Evolutionary conservation across 371 early-diverging fungal genomes (phyloP), one percentile per base, ranked within the genome.

Genomic region (Mortierella sp.): DNA sequence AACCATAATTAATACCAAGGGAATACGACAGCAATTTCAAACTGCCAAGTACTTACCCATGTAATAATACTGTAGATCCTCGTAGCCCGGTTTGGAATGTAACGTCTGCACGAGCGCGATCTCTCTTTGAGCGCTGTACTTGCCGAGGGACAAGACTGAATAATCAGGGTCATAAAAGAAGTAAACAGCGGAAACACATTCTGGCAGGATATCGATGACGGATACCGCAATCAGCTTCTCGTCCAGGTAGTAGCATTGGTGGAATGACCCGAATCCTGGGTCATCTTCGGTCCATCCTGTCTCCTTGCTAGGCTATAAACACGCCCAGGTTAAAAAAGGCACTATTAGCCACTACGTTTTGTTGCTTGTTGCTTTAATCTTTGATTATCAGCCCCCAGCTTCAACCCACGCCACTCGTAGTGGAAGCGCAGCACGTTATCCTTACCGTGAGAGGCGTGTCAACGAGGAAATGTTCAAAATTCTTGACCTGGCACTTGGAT

Each of bases 171-270:
- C 96, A 80, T 98, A 98, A 65, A 95, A 84, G 59, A 96, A 92
- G 70, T 98, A 98, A 19, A 98, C 97, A 0, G 95, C 91, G 0
- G 97, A 96, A 1, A 97, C 86, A 65, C 95, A 96, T 12, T 67
- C 53, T 0, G 97, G 98, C 30, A 97, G 82, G 14, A 97, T 88
- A 75, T 98, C 98, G 48, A 98, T 70, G 0, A 98, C 96, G 4
- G 91, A 93, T 19, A 97, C 88, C 3, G 96, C 97, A 34, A 92
- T 88, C 27, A 98, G 81, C 43, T 83, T 79, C 12, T 85, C 92
- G 59, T 92, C 86, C 58, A 94, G 75, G 17, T 92, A 82, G 72
- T 96, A 96, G 60, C 89, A 89, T 82, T 94, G 95, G 72, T 98
- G 97, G 71, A 90, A 97, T 0, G 93, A 86, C 15, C 97, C 97